phyloP scores from a whole-genome alignment of 108 stramenopile genomes.

The Nannochloropsis oceanica region DNA sequence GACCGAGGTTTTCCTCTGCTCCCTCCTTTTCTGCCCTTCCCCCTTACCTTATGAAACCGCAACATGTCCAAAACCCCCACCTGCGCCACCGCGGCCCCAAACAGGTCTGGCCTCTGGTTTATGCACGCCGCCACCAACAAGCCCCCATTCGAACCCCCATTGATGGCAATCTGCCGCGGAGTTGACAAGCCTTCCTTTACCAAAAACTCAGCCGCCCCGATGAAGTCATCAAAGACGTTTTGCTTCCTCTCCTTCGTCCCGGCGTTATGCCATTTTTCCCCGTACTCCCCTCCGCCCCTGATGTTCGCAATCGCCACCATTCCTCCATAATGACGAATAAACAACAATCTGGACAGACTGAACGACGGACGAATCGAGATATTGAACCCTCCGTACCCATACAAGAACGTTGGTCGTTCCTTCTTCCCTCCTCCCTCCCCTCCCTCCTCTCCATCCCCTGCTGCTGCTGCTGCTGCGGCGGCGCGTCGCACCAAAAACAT shows the following conservation, averaged over 20 bases:
- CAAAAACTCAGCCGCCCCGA: slow-evolving; percentile 72
- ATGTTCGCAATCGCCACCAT: slow-evolving; percentile 85
- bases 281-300: slow-evolving; percentile 65
- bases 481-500: slow-evolving; percentile 27
- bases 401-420: slow-evolving; percentile 44
- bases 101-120: slow-evolving; percentile 68
- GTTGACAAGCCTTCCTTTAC: slow-evolving; percentile 52
- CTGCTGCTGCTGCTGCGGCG: background rate
- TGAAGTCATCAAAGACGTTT: slow-evolving; percentile 89
- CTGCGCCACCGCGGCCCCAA: slow-evolving; percentile 52
- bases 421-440: background rate
- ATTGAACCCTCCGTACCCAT: slow-evolving; percentile 92
- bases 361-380: slow-evolving; percentile 76
- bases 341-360: slow-evolving; percentile 60
- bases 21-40: slow-evolving; percentile 19
- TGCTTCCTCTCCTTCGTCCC: slow-evolving; percentile 64
- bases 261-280: slow-evolving; percentile 49
- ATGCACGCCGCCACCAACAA: slow-evolving; percentile 44
- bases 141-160: slow-evolving; percentile 94
- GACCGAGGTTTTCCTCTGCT: too few relatives aligned
- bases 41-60: slow-evolving; percentile 33
- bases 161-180: slow-evolving; percentile 61
- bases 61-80: slow-evolving; percentile 92
- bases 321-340: slow-evolving; percentile 48
- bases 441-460: background rate